Base-by-base conservation (phyloP, 169 alveolate species). In the Amoebophrya sp. region DNA sequence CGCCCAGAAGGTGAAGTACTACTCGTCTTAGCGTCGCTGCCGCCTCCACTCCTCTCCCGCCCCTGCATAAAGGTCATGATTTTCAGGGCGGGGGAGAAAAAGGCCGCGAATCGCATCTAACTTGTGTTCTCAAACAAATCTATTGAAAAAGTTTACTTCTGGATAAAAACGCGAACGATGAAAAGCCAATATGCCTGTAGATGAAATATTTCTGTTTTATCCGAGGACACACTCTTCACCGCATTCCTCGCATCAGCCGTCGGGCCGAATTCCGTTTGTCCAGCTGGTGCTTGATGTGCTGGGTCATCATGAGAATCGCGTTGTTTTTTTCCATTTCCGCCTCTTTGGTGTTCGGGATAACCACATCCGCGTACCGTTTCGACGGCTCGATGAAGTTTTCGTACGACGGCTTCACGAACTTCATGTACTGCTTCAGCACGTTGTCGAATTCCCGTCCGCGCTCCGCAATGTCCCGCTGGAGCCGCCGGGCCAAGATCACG, bases 401-500 rank as follows among this genome's bases (percentile, higher is more conserved):
- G 66, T 47, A 47, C 29, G 29, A 12, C 29, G 66, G 66, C 66
- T 47, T 47, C 18, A 47, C 66, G 66, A 47, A 47, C 18, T 47
- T 47, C 66, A 47, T 47, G 66, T 47, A 47, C 18, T 47, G 66
- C 66, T 7, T 47, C 66, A 47, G 66, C 18, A 47, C 18, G 66
- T 18, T 18, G 66, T 47, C 18, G 18, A 7, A 47, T 47, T 47
- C 66, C 18, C 66, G 66, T 12, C 66, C 66, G 18, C 66, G 66
- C 18, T 47, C 66, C 7, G 18, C 66, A 18, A 94, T 90, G 53
- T 93, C 94, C 53, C 93, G 90, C 77, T 91, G 91, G 83, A 94
- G 93, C 90, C 97, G 95, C 91, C 97, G 93, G 29, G 96, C 93
- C 40, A 96, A 92, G 39, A 97, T 93, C 40, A 95, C 94, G 94